A percentile compares a stretch with the other conserved stretches of the same genome.
Conservation (phyloP, 2,329 filamentous ascomycete species). For the Emergomyces africanus region DNA sequence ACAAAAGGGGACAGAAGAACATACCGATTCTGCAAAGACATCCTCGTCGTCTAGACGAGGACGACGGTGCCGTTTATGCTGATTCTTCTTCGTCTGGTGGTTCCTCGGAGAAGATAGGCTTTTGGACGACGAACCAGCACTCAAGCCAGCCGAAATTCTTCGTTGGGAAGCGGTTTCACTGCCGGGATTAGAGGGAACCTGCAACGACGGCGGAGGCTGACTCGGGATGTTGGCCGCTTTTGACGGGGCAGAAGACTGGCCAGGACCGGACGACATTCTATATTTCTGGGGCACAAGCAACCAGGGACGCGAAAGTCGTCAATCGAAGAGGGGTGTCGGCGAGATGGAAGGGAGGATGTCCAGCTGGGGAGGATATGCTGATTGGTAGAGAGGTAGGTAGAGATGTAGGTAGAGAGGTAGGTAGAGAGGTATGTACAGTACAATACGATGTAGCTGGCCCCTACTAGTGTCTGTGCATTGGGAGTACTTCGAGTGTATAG, state of each 20-base stretch:
- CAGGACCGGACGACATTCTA: conserved; percentile 31
- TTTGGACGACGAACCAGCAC: conserved; percentile 27
- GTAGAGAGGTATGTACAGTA: too few species aligned
- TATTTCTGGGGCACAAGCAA: background rate
- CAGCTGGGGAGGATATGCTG: background rate
- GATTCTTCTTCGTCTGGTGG: conserved; percentile 61
- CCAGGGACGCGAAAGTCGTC: background rate
- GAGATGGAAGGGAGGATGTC: background rate
- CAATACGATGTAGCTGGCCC: too few species aligned
- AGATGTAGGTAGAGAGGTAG: too few species aligned
- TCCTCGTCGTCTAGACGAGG: conserved; percentile 70
- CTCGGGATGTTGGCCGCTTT: conserved; percentile 28
- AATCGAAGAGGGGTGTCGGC: background rate
- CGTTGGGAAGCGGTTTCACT: conserved; percentile 27
- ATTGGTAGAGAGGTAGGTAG: background rate
- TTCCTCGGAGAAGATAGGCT: conserved; percentile 43
- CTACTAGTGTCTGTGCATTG: too few species aligned
- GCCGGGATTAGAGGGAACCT: conserved; percentile 21
- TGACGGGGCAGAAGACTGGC: conserved; percentile 22
- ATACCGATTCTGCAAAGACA: conserved; percentile 67
- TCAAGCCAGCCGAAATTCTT: conserved; percentile 30
- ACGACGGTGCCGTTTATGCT: conserved; percentile 70
- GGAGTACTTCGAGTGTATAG: background rate
- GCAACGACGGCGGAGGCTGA: conserved; percentile 20
- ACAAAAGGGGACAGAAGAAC: conserved; percentile 19